Evolutionary conservation across 2,329 filamentous ascomycete genomes (phyloP).

Genomic region (Cladorrhinum sp.): DNA sequence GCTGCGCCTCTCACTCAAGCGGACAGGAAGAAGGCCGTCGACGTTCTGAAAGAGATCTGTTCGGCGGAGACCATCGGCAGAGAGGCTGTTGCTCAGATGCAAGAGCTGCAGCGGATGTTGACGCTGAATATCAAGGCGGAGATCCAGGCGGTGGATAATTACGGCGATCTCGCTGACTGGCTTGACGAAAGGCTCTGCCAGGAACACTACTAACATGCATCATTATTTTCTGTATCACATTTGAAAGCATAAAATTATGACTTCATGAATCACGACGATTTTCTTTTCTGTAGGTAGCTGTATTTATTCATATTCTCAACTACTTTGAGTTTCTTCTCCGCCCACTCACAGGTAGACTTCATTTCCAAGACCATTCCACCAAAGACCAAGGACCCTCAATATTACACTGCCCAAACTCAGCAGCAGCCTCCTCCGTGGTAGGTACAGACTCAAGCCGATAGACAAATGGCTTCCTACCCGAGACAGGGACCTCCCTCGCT

Average conservation of each 20-base stretch:
- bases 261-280: neutral
- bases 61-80: conserved; percentile 23
- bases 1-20: conserved; percentile 43
- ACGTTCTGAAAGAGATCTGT: conserved; percentile 47
- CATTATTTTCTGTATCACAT: neutral
- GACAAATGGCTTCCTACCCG: too few relatives aligned
- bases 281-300: too few relatives aligned
- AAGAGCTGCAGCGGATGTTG: conserved; percentile 69
- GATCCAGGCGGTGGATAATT: conserved; percentile 66
- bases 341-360: too few relatives aligned
- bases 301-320: too few relatives aligned
- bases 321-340: too few relatives aligned
- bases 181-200: conserved; percentile 42
- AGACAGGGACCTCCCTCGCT: too few relatives aligned
- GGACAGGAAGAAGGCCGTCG: conserved; percentile 57
- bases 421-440: too few relatives aligned
- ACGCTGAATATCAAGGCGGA: conserved; percentile 73
- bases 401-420: too few relatives aligned
- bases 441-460: too few relatives aligned
- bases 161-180: conserved; percentile 49
- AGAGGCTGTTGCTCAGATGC: conserved; percentile 40
- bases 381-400: too few relatives aligned
- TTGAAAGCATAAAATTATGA: neutral
- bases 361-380: too few relatives aligned
- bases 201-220: neutral